Evolutionary conservation across 2,329 filamentous ascomycete species (phyloP), one percentile per base, ranked within the genome.

Genomic region (Drechslerella dactyloides): DNA sequence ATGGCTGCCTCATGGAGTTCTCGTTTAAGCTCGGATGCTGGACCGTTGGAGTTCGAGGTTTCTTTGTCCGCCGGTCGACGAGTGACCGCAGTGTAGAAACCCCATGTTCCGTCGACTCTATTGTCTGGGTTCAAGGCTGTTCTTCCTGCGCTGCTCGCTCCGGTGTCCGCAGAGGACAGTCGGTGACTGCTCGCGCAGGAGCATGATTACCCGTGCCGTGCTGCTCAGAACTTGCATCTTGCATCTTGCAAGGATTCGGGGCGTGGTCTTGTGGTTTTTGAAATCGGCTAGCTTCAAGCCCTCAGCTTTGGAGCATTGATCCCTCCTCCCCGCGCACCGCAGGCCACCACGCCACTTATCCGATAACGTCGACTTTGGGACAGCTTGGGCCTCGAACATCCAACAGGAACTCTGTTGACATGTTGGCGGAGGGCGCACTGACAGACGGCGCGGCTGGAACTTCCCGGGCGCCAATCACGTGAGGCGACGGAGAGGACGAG

Each of bases 161-260:
- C n/a, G n/a, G n/a, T n/a, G n/a, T n/a, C n/a, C n/a, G n/a, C n/a
- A n/a, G n/a, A n/a, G n/a, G 40, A 44, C 17, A 17, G 40, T n/a
- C 40, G 5, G 40, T 44, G 7, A 44, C 40, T 5, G 17, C 40
- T 44, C 7, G 7, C 13, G 40, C 40, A n/a, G 13, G 40, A 44
- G 27, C 4, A 19, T 48, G 44, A 48, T 48, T 48, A 48, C 44
- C 44, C 44, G 44, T 48, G 44, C 44, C 44, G 44, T 48, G 44
- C 44, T 42, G 37, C 4, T 11, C 19, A 5, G 15, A 8, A 48
- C 5, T 19, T 21, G 44, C 44, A 19, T 10, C n/a, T 19, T 33
- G 4, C 27, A 33, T 33, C 27, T 33, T 8, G 17, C 44, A 48
- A 6, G 44, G 44, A 17, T 48, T 4, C 44, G 19, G 6, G 27